These are phyloP conservation scores for Vittaforma corneae DNA, from an alignment of 371 early-diverging fungal genomes.

Conservation along the genomic window DNA sequence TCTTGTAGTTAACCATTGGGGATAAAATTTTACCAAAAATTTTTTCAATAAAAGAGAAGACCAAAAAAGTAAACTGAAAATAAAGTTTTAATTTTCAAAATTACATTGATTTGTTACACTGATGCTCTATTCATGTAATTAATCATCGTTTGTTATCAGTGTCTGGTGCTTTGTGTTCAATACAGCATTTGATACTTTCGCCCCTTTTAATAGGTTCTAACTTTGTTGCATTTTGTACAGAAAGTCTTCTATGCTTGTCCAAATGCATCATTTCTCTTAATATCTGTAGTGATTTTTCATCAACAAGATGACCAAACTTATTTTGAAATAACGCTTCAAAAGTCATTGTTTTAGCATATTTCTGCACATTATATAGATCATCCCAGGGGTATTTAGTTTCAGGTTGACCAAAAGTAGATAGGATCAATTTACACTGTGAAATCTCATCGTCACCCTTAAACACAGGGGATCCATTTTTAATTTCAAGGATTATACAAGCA, in stretches of 20 bases:
- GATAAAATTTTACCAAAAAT: slow-evolving; percentile 26
- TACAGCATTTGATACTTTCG: too few relatives aligned
- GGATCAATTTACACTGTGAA: background rate
- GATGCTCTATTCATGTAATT: too few relatives aligned
- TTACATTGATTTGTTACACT: too few relatives aligned
- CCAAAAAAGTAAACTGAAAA: too few relatives aligned
- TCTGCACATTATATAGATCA: slow-evolving; percentile 7
- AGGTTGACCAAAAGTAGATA: background rate
- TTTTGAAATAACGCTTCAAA: background rate
- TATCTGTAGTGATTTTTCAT: background rate
- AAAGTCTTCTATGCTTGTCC: background rate
- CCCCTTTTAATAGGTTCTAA: too few relatives aligned
- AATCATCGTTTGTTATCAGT: too few relatives aligned
- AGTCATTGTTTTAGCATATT: background rate
- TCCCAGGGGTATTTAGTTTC: slow-evolving; percentile 1
- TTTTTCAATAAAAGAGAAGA: too few relatives aligned
- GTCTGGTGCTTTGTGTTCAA: too few relatives aligned
- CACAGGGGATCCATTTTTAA: slow-evolving; percentile 23
- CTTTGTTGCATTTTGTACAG: background rate
- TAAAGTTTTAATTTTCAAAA: too few relatives aligned
- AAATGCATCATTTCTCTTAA: background rate
- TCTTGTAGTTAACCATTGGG: slow-evolving; percentile 39
- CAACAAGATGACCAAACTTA: background rate
- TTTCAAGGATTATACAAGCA: slow-evolving; percentile 35
- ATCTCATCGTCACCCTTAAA: slow-evolving; percentile 17